phyloP scores from a whole-genome alignment of 306 rosid genomes.

The Casuarina equisetifolia region DNA sequence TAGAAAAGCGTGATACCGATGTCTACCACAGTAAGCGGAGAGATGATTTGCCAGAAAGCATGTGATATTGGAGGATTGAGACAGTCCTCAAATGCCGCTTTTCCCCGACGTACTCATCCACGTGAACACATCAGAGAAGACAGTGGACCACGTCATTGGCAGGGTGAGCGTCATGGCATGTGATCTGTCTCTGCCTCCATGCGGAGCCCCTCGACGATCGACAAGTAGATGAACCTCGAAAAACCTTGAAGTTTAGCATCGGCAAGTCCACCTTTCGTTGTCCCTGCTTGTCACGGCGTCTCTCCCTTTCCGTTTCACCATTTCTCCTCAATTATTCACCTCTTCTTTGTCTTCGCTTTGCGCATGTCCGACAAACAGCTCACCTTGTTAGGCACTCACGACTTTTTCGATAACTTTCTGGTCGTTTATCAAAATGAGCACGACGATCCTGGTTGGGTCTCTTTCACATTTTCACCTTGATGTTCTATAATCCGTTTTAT shows the following conservation, averaged over 20 bases:
- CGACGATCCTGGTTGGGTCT: too few relatives aligned
- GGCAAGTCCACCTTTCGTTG: neutral
- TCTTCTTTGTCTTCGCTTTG: too few relatives aligned
- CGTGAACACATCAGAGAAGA: conserved; percentile 1
- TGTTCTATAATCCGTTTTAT: too few relatives aligned
- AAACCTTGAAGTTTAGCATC: too few relatives aligned
- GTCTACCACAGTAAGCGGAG: neutral
- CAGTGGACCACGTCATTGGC: conserved; percentile 8
- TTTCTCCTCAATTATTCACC: too few relatives aligned
- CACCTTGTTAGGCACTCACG: too few relatives aligned
- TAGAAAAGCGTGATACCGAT: too few relatives aligned
- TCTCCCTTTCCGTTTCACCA: neutral
- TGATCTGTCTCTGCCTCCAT: conserved; percentile 30
- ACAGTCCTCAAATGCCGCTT: neutral
- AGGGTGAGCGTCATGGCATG: conserved; percentile 17
- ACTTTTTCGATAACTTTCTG: too few relatives aligned
- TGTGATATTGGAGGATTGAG: neutral
- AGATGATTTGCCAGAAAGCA: neutral
- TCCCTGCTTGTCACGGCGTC: neutral
- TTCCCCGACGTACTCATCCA: neutral
- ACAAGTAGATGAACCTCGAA: too few relatives aligned
- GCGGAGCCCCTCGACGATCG: neutral
- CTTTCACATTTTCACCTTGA: too few relatives aligned
- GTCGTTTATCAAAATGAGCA: too few relatives aligned
- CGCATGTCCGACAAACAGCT: too few relatives aligned